These are phyloP conservation scores for Brassica incana DNA, from an alignment of 345 rosid genomes.

Conservation along the genomic window DNA sequence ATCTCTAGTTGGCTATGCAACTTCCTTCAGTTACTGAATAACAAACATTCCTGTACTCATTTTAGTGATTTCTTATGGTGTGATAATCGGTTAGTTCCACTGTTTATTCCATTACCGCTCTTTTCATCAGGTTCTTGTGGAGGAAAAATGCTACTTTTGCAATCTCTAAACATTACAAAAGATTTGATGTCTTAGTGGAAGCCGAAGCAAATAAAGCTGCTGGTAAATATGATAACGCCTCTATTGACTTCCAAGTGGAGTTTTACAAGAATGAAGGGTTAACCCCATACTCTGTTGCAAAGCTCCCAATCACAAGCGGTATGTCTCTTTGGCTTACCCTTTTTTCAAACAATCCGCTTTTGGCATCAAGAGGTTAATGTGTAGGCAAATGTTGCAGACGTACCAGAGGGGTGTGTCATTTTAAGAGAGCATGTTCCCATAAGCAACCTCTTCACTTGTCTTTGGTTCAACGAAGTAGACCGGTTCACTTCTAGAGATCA, in stretches of 20 bases:
- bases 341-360: background rate
- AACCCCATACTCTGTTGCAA: constrained; percentile 77
- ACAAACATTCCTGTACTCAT: background rate
- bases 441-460: constrained; percentile 89
- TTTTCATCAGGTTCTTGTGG: constrained; percentile 85
- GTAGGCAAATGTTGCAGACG: constrained; percentile 59
- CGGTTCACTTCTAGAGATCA: constrained; percentile 98
- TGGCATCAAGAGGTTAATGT: background rate
- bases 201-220: constrained; percentile 99
- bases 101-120: constrained; percentile 10
- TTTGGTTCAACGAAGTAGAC: constrained; percentile 98
- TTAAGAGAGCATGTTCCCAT: constrained; percentile 95
- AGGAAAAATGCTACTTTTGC: constrained; percentile 94
- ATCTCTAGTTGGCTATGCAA: background rate
- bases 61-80: background rate
- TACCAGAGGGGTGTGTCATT: constrained; percentile 98
- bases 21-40: background rate
- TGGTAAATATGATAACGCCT: constrained; percentile 82
- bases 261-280: constrained; percentile 93
- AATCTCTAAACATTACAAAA: constrained; percentile 86
- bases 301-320: constrained; percentile 96
- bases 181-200: constrained; percentile 85
- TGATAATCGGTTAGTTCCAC: background rate
- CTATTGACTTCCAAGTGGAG: constrained; percentile 86
- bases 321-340: constrained; percentile 5